Evolutionary conservation across 345 rosid species (phyloP).

Genomic region (Gossypium arboreum): DNA sequence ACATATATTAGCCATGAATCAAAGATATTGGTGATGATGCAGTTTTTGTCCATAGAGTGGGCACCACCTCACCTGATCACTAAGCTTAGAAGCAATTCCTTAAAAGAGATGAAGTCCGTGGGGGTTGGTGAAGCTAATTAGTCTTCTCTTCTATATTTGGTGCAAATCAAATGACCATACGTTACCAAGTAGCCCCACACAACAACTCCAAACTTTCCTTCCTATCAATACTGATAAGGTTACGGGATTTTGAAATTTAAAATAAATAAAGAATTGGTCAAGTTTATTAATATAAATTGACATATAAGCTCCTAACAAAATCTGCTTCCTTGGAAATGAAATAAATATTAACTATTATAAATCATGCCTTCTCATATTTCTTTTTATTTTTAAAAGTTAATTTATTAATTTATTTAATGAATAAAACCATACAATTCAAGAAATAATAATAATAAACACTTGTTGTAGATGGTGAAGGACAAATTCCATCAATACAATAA

Average conservation of each 20-base stretch:
- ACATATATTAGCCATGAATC: too few relatives aligned
- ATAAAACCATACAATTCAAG: too few relatives aligned
- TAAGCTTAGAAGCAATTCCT: not conserved
- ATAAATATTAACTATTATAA: not conserved
- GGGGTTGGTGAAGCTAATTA: not conserved
- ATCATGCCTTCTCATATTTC: not conserved
- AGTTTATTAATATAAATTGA: too few relatives aligned
- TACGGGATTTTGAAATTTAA: not conserved
- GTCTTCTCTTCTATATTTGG: not conserved
- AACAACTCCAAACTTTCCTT: not conserved
- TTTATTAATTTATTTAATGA: too few relatives aligned
- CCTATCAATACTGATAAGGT: not conserved
- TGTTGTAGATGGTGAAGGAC: too few relatives aligned
- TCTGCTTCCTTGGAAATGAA: too few relatives aligned
- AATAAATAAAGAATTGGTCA: not conserved
- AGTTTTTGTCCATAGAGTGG: not conserved
- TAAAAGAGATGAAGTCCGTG: too few relatives aligned
- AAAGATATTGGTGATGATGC: not conserved
- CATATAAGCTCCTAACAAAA: not conserved
- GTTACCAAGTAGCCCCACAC: not conserved
- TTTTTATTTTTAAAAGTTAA: too few relatives aligned
- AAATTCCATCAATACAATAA: too few relatives aligned
- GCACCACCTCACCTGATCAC: not conserved
- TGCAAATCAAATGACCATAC: not conserved
- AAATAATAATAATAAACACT: too few relatives aligned